Evolutionary conservation across 176 grass and related monocot species (phyloP), one percentile per base, ranked within the genome.

Genomic region (Chrysopogon serrulatus): DNA sequence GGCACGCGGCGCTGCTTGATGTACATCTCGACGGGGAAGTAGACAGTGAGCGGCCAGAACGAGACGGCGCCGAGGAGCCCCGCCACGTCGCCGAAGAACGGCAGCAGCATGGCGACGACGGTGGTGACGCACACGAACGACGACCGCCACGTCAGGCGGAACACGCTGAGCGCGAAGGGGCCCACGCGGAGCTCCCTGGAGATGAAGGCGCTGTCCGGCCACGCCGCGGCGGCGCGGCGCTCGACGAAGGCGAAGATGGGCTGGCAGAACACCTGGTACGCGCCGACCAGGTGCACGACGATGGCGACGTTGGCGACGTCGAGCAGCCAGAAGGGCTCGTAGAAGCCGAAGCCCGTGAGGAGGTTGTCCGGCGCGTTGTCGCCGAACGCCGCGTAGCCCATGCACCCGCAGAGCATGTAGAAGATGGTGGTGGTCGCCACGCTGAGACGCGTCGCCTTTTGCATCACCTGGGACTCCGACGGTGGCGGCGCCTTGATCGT

Each of bases 1-100:
- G 86, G 76, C 37, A 98, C 85, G 23, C 18, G 70, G 32, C 83
- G 89, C 66, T 95, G 91, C 68, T 34, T 82, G 64, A 98, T 88
- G 89, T 98, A 94, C 96, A 99, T 99, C 77, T 99, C 89, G n/a
- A 99, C 51, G 9, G 96, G 96, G 73, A 99, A 99, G 86, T 96
- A 96, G 44, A 99, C 93, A 12, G 93, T 96, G 42, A 96, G 85
- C 18, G 96, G 96, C 96, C 96, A 99, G 90, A 99, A 99, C 1
- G 89, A 89, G 53, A 98, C 51, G 24, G 96, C 96, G 19, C 96
- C 96, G 43, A 98, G 90, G 32, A 98, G 86, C 0, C 93, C 91
- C 3, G 93, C 90, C 1, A 98, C 82, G 71, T 93, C 88, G 19
- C 88, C 94, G 83, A 98, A 98, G 87, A 98, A 98, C 3, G 96